Evolutionary conservation across 768 basidiomycete species (phyloP).

Genomic region (Suillus fuscotomentosus): DNA sequence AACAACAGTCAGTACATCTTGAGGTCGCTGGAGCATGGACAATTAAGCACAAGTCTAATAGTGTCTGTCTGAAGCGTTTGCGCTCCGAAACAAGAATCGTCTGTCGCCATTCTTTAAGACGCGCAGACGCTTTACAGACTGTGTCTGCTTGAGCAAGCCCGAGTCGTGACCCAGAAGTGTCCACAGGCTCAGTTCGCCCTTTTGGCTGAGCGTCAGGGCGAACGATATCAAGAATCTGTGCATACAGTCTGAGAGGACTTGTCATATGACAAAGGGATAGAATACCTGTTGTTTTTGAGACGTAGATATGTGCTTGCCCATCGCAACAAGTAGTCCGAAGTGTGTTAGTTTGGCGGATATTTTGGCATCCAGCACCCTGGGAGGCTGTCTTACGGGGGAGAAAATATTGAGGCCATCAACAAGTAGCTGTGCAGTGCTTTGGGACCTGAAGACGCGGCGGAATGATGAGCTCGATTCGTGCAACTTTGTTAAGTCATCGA

Average conservation of each 20-base stretch:
- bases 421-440: constrained; percentile 65
- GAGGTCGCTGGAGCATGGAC: not conserved
- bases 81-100: constrained; percentile 66
- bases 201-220: constrained; percentile 30
- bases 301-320: constrained; percentile 59
- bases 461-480: constrained; percentile 66
- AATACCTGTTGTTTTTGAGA: constrained; percentile 73
- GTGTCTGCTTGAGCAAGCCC: constrained; percentile 31
- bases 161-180: constrained; percentile 15
- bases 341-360: constrained; percentile 70
- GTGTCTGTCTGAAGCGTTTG: constrained; percentile 67
- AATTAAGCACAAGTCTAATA: constrained; percentile 61
- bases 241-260: constrained; percentile 4
- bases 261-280: not conserved
- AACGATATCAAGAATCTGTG: constrained; percentile 58
- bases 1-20: constrained; percentile 4
- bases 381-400: constrained; percentile 1
- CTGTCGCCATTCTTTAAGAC: constrained; percentile 73
- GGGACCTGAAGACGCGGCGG: constrained; percentile 71
- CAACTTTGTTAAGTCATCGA: constrained; percentile 68
- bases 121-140: constrained; percentile 57
- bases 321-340: constrained; percentile 63
- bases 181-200: not conserved
- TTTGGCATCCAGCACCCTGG: constrained; percentile 7
- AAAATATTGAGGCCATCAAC: constrained; percentile 63